Conservation (phyloP, 129 eudicot genomes). For the Flaveria ramosissima region DNA sequence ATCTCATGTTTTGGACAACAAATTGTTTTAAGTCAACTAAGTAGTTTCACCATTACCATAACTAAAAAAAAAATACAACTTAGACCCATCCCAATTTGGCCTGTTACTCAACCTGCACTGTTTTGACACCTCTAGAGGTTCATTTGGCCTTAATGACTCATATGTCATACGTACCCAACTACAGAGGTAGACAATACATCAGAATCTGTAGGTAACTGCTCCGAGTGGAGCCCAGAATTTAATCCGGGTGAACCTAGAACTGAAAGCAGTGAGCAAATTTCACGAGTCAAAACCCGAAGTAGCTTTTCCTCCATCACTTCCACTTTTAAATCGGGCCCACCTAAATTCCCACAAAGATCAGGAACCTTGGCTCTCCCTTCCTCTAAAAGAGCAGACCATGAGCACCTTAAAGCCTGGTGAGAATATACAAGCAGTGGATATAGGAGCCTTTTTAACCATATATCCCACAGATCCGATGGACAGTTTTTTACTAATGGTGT, state of each 20-base stretch:
- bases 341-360: constrained; percentile 59
- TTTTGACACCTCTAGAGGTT: not conserved
- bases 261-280: constrained; percentile 66
- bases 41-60: not conserved
- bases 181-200: constrained; percentile 60
- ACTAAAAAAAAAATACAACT: not conserved
- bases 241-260: constrained; percentile 64
- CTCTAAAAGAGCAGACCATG: constrained; percentile 84
- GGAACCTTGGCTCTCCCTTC: constrained; percentile 94
- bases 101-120: not conserved
- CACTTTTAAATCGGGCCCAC: constrained; percentile 74
- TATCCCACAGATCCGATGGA: constrained; percentile 75
- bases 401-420: constrained; percentile 66
- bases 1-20: not conserved
- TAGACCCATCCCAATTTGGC: not conserved
- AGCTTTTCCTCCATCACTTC: constrained; percentile 99
- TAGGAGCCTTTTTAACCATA: constrained; percentile 80
- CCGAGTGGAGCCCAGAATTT: constrained; percentile 69
- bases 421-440: constrained; percentile 65
- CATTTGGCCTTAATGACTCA: constrained; percentile 6
- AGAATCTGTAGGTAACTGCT: constrained; percentile 60
- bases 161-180: constrained; percentile 63
- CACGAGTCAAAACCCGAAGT: constrained; percentile 90
- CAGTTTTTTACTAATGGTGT: constrained; percentile 73
- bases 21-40: not conserved